A percentile compares a stretch with the other conserved stretches of the same genome.
phyloP scores from a whole-genome alignment of 1,284 basidiomycete species.

The Ustilago hordei region DNA sequence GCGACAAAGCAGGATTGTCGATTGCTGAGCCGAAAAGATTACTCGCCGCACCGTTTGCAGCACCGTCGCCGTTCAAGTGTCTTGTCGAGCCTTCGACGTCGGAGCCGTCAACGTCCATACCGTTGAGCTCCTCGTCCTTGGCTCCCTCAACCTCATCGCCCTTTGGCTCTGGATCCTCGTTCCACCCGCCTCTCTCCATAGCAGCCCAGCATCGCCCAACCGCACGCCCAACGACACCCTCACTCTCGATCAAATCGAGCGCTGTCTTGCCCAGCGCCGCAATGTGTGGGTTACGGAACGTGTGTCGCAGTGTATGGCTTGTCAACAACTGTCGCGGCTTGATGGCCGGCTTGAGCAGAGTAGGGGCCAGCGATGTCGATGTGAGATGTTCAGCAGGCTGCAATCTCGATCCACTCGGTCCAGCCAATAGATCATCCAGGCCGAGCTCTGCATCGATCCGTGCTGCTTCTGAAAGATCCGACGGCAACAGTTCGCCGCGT shows the following conservation, averaged over 20 bases:
- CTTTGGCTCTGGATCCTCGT: slow-evolving; percentile 46
- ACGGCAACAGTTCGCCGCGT: slow-evolving; percentile 35
- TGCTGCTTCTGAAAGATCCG: slow-evolving; percentile 47
- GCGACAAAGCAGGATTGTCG: slow-evolving; percentile 60
- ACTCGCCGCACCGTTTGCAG: slow-evolving; percentile 13
- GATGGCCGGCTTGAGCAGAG: slow-evolving; percentile 63
- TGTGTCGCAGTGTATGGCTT: slow-evolving; percentile 66
- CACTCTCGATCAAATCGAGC: slow-evolving; percentile 67
- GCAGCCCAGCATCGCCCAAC: slow-evolving; percentile 65
- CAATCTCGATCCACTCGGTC: slow-evolving; percentile 17
- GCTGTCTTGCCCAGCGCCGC: slow-evolving; percentile 66
- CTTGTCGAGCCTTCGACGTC: slow-evolving; percentile 18
- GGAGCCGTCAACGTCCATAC: slow-evolving; percentile 39
- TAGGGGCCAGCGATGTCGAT: slow-evolving; percentile 63
- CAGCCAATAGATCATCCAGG: slow-evolving; percentile 27
- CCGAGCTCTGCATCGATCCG: slow-evolving; percentile 50
- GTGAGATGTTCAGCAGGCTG: slow-evolving; percentile 45
- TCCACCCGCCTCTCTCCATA: slow-evolving; percentile 60
- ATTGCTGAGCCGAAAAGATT: slow-evolving; percentile 36
- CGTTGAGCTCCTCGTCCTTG: slow-evolving; percentile 19
- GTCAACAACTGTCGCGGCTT: slow-evolving; percentile 61
- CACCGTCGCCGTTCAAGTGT: slow-evolving; percentile 12
- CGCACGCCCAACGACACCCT: slow-evolving; percentile 60
- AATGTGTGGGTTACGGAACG: slow-evolving; percentile 68
- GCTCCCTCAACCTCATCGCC: slow-evolving; percentile 18